Evolutionary conservation across 768 basidiomycete genomes (phyloP), one percentile per base, ranked within the genome.

Genomic region (Mycena epipterygia): DNA sequence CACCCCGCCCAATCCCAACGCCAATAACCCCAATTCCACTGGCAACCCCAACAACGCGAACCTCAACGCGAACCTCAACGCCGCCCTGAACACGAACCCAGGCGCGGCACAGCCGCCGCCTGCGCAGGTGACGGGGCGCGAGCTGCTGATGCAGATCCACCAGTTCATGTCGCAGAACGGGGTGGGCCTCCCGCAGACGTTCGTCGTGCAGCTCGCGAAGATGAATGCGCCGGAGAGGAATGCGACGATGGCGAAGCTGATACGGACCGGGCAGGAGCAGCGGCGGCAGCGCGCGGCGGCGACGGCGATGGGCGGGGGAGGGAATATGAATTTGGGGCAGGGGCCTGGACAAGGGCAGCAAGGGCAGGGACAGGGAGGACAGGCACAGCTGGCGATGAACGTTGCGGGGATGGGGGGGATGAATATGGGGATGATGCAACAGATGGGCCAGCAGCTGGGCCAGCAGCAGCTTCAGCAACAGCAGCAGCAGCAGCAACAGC

Each of bases 401-500:
- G 41, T n/a, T 62, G 8, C 55, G 39, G 41, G 73, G 44, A 71
- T 58, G 32, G 70, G n/a, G n/a, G n/a, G n/a, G n/a, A n/a, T n/a
- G n/a, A n/a, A n/a, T n/a, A 71, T 76, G 74, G 75, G 74, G 16
- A 70, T 75, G 73, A 75, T 78, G 78, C 67, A 13, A 71, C 75
- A 48, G 64, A 67, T 63, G 67, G 73, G 68, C 21, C 73, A 67
- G 51, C 60, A 53, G 30, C 71, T 63, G 67, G 73, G 68, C 21
- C 73, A 67, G 51, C 60, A 53, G 30, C 71, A 74, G 7, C 64
- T 56, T 30, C 73, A 64, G 37, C 42, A 49, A 29, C 70, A 70
- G 58, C 55, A 29, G 69, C 63, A 67, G 23, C 75, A 78, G 33
- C 73, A 32, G 5, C 74, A 37, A 37, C 35, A 37, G 35, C 35